Evolutionary conservation across 768 basidiomycete genomes (phyloP).

Genomic region (Xerocomellus intermedius): DNA sequence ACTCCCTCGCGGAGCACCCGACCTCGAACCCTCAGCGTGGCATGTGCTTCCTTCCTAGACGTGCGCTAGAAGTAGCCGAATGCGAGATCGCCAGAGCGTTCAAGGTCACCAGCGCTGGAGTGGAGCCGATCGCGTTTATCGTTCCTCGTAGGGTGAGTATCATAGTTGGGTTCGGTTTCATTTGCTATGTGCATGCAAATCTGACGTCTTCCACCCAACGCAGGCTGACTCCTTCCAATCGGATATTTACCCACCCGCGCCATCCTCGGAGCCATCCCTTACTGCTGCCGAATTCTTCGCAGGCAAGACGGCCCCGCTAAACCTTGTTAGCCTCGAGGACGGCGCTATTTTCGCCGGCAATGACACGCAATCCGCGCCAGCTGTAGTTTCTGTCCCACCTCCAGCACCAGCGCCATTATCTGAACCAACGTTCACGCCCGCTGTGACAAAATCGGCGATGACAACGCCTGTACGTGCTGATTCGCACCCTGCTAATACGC

Average conservation of each 20-base stretch:
- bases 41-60: slow-evolving; percentile 94
- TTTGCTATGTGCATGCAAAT: not conserved
- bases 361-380: slow-evolving; percentile 22
- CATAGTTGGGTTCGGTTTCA: not conserved
- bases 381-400: slow-evolving; percentile 30
- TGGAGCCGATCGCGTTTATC: slow-evolving; percentile 94
- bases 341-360: slow-evolving; percentile 45
- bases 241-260: slow-evolving; percentile 94
- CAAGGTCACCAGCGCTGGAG: slow-evolving; percentile 69
- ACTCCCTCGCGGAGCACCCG: slow-evolving; percentile 79
- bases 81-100: slow-evolving; percentile 96
- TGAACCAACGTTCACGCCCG: slow-evolving; percentile 34
- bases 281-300: slow-evolving; percentile 83
- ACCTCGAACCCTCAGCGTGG: slow-evolving; percentile 92
- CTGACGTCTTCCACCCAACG: not conserved
- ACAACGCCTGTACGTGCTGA: slow-evolving; percentile 10
- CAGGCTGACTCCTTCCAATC: slow-evolving; percentile 95
- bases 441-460: slow-evolving; percentile 34
- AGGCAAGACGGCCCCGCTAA: slow-evolving; percentile 76
- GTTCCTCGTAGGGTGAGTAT: slow-evolving; percentile 81
- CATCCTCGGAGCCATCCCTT: slow-evolving; percentile 76
- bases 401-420: slow-evolving; percentile 28
- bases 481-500: slow-evolving; percentile 9
- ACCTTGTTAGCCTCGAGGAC: slow-evolving; percentile 77
- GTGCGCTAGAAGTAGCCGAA: slow-evolving; percentile 82